Base-by-base conservation (phyloP, 768 basidiomycete species). In the Crassisporium funariophilum region DNA sequence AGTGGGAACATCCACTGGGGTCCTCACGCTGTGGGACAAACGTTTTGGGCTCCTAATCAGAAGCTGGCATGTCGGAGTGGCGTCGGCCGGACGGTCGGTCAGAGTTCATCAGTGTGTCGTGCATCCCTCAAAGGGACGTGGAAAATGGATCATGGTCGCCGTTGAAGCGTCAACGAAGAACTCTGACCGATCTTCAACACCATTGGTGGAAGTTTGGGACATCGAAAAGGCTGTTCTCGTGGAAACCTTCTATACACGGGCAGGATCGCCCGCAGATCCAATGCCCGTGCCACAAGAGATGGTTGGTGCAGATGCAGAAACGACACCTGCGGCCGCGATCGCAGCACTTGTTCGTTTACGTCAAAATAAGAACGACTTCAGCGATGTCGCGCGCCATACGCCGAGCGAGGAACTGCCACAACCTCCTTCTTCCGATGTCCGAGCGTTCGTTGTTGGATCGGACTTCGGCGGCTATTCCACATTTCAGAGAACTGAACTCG, bases 21-120 rank as follows among this genome's bases (percentile, higher is more conserved):
- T 87, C 11, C 69, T 98, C 10, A 84, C 89, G 0, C 75, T 99
- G 2, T 99, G 95, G 94, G 97, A 99, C 68, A 82, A 92, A 34
- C 86, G 95, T 8, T 99, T 98, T 55, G 94, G 95, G 1, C 72
- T 98, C 15, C 71, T 88, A 4, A 74, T 98, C 53, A 89, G 88
- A 63, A 90, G 84, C 49, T 98, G 95, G 95, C 82, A 83, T 58
- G 83, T 83, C 5, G 83, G 83, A 8, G 72, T 74, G 5, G 74
- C 79, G 3, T 71, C 76, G 9, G 70, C 71, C 2, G 81, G 81
- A 2, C 67, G 73, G 29, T 72, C 76, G 5, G 76, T 76, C 2
- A 77, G 81, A 27, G 79, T 95, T 17, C 78, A 90, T 50, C 84
- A 91, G 58, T 84, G 85, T 53, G 77, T 75, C 10, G 71, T 94